Evolutionary conservation across 768 basidiomycete species (phyloP), one percentile per base, ranked within the genome.

Genomic region (Suillus fuscotomentosus): DNA sequence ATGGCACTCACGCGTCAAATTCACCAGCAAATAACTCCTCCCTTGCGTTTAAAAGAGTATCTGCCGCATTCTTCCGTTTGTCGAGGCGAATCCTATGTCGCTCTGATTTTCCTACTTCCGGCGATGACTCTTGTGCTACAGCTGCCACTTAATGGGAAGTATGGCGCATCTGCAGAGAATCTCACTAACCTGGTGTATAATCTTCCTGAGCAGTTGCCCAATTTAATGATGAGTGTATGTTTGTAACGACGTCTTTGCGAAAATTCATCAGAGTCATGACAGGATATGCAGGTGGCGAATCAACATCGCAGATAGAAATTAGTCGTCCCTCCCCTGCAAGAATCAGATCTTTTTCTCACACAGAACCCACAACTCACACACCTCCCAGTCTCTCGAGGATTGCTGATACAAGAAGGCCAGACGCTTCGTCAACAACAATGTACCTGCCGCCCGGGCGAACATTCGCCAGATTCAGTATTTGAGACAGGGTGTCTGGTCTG

Each of bases 221-320:
- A 74, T 97, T 97, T 22, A 99, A 77, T 0, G 88, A 87, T 2
- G 83, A 79, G 63, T 94, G 77, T 13, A 88, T 81, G 5, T 83
- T 75, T 20, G 82, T 79, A n/a, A 83, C 70, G 13, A 78, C 71
- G 51, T 85, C 81, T 45, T 84, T 78, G 15, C 84, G 78, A 71
- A 95, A 94, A 77, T 99, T 99, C 93, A 99, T 94, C 64, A 89
- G 81, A 3, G 81, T 79, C 72, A 95, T 75, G 24, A 95, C 84
- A 14, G 92, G 91, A 75, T 94, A 97, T 48, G 94, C 90, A 8
- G 97, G 97, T 6, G 97, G 95, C 14, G 92, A 94, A 70, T 98
- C 97, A 39, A 89, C 86, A 66, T 96, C 93, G 68, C 90, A 92
- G 66, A 99, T 88, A 1, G 91, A 87, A 66, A 98, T 80, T 11